A percentile compares a stretch with the other conserved stretches of the same genome.
Evolutionary conservation across 2,329 filamentous ascomycete genomes (phyloP).

Genomic region (Aschersonia sp.): DNA sequence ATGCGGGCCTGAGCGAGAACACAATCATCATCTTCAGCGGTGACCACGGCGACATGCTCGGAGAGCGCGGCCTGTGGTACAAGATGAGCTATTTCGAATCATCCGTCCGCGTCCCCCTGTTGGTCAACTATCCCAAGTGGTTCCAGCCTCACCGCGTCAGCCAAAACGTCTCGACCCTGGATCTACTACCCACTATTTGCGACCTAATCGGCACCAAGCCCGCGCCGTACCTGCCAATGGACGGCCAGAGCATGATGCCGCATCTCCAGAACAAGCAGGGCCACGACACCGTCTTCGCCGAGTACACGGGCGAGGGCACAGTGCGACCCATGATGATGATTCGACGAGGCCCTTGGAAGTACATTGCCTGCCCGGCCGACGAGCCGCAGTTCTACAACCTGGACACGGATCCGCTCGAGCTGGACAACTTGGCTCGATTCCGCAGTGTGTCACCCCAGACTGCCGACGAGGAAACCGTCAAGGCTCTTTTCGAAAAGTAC

Average conservation of each 20-base stretch:
- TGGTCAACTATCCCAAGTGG: constrained; percentile 65
- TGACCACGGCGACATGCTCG: constrained; percentile 92
- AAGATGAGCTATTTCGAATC: constrained; percentile 97
- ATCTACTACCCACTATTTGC: constrained; percentile 78
- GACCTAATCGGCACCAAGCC: constrained; percentile 64
- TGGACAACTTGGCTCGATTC: constrained; percentile 52
- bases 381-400: constrained; percentile 77
- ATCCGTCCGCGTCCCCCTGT: constrained; percentile 75
- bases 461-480: constrained; percentile 29
- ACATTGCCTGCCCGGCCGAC: constrained; percentile 72
- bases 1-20: constrained; percentile 67
- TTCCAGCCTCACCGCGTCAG: constrained; percentile 64
- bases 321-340: constrained; percentile 90
- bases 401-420: constrained; percentile 56
- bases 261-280: constrained; percentile 51
- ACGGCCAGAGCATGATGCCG: constrained; percentile 70
- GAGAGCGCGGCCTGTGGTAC: constrained; percentile 85
- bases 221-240: constrained; percentile 61
- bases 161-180: constrained; percentile 80
- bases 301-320: constrained; percentile 91
- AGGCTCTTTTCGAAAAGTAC: constrained; percentile 47
- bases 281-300: constrained; percentile 79
- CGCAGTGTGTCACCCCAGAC: constrained; percentile 23
- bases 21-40: constrained; percentile 88
- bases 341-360: constrained; percentile 78